phyloP scores from a whole-genome alignment of 176 grass and related monocot genomes.

The Cenchrus americanus region DNA sequence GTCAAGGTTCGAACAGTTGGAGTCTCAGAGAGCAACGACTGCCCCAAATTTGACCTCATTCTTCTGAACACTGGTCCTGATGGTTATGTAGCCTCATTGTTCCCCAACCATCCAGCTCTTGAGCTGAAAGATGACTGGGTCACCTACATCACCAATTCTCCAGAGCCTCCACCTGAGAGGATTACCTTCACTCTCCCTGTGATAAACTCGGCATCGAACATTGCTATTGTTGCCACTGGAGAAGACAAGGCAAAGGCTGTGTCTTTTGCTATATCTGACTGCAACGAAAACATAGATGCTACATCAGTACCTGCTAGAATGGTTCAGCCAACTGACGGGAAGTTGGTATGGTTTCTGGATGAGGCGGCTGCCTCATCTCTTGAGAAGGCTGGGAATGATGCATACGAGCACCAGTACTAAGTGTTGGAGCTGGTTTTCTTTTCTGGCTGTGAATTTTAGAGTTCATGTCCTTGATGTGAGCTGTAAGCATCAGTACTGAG shows the following conservation, averaged over 20 bases:
- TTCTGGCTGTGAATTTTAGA: slow-evolving; percentile 14
- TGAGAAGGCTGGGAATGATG: slow-evolving; percentile 15
- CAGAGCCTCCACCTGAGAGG: slow-evolving; percentile 74
- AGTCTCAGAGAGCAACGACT: slow-evolving; percentile 74
- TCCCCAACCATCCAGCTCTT: slow-evolving; percentile 67
- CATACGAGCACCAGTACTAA: slow-evolving; percentile 32
- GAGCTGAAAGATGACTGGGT: slow-evolving; percentile 78
- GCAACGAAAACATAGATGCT: slow-evolving; percentile 17
- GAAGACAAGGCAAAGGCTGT: slow-evolving; percentile 57
- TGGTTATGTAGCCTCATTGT: slow-evolving; percentile 84
- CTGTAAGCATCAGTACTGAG: slow-evolving; percentile 31
- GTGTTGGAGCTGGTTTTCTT: slow-evolving; percentile 35
- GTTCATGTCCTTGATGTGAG: slow-evolving; percentile 37
- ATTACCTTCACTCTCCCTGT: slow-evolving; percentile 95
- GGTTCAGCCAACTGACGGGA: slow-evolving; percentile 73
- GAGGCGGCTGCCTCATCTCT: slow-evolving; percentile 60
- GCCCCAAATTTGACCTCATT: slow-evolving; percentile 83
- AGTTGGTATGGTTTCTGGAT: slow-evolving; percentile 85
- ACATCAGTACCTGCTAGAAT: slow-evolving; percentile 53
- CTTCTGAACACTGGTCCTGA: slow-evolving; percentile 70
- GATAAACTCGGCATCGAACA: slow-evolving; percentile 88
- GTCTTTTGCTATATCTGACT: slow-evolving; percentile 42
- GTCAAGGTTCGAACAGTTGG: slow-evolving; percentile 73
- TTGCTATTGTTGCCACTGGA: slow-evolving; percentile 63
- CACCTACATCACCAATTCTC: slow-evolving; percentile 84